Conservation (phyloP, 225 moss, liverwort and hornwort species). For the Climacium dendroides region DNA sequence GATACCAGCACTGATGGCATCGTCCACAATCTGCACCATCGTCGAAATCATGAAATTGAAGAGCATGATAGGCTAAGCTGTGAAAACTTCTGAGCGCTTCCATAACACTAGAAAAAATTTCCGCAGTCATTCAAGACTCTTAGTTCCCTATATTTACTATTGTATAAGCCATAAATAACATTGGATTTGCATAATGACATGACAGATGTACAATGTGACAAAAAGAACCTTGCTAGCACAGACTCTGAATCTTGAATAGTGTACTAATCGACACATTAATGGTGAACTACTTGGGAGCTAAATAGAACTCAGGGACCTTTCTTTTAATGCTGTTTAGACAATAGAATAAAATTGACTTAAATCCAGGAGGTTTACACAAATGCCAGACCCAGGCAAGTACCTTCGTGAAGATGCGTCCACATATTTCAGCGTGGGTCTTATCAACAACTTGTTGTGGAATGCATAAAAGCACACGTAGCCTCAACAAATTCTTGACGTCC, state of each 20-base stretch:
- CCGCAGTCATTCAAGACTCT: neutral
- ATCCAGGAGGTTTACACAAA: neutral
- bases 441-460: slow-evolving; percentile 79
- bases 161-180: neutral
- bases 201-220: neutral
- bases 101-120: neutral
- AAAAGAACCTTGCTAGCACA: neutral
- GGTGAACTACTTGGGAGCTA: neutral
- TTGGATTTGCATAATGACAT: neutral
- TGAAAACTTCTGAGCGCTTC: neutral
- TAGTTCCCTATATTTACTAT: neutral
- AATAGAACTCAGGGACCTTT: neutral
- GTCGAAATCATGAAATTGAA: neutral
- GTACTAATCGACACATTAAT: neutral
- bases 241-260: neutral
- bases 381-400: slow-evolving; percentile 7
- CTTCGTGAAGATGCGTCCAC: slow-evolving; percentile 87
- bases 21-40: slow-evolving; percentile 65
- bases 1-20: slow-evolving; percentile 90
- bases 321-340: neutral
- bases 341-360: neutral
- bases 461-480: slow-evolving; percentile 84
- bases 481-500: slow-evolving; percentile 68
- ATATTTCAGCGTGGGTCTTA: slow-evolving; percentile 68
- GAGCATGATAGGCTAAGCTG: neutral